Evolutionary conservation across 2,329 filamentous ascomycete species (phyloP).

Genomic region (Fusarium agapanthi): DNA sequence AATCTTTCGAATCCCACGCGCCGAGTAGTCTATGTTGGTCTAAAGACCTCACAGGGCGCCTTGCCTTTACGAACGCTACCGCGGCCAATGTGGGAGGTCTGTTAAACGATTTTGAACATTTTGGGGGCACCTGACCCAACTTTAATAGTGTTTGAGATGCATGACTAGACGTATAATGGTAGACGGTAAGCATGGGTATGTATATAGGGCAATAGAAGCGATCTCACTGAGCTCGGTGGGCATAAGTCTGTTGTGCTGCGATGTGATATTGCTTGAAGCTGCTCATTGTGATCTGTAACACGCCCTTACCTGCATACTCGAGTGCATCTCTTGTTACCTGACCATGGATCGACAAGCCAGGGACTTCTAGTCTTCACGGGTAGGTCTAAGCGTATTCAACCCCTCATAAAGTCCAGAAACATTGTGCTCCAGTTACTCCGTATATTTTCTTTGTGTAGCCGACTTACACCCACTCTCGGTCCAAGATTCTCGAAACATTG

Average conservation of each 20-base stretch:
- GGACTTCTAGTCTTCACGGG: not conserved
- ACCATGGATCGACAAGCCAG: not conserved
- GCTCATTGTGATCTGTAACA: not conserved
- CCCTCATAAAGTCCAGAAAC: not conserved
- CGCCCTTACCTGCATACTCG: too few species aligned
- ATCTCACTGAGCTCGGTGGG: constrained; percentile 20
- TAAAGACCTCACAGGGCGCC: constrained; percentile 59
- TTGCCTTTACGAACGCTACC: constrained; percentile 56
- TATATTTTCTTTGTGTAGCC: not conserved
- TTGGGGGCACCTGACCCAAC: not conserved
- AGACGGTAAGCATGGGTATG: constrained; percentile 28
- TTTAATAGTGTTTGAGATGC: not conserved
- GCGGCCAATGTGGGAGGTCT: constrained; percentile 71
- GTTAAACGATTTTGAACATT: constrained; percentile 46
- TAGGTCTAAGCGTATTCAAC: not conserved
- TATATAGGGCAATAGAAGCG: constrained; percentile 30
- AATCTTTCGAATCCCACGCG: constrained; percentile 75
- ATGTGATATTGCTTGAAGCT: not conserved
- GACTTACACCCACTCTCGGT: constrained; percentile 15
- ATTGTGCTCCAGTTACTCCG: not conserved
- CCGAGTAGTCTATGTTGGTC: constrained; percentile 83
- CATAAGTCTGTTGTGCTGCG: constrained; percentile 26
- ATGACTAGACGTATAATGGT: constrained; percentile 25
- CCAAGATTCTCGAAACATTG: constrained; percentile 16
- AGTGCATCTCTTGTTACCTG: not conserved